A percentile compares a stretch with the other conserved stretches of the same genome.
Evolutionary conservation across 108 stramenopile genomes (phyloP).

Genomic region (Nannochloropsis gaditana): DNA sequence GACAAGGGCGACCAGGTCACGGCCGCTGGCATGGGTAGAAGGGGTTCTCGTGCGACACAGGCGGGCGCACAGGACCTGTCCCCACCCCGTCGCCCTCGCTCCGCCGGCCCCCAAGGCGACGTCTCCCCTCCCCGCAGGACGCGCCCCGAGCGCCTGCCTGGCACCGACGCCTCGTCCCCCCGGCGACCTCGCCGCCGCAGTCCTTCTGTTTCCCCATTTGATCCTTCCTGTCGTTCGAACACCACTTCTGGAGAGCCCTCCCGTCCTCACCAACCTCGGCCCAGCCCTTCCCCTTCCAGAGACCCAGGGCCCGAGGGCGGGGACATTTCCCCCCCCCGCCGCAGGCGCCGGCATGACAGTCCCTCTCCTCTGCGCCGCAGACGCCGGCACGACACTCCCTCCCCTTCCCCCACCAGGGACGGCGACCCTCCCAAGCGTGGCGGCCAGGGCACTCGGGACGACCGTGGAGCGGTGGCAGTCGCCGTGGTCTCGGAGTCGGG

Average conservation of each 20-base stretch:
- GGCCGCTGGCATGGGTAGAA: not conserved
- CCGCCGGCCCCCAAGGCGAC: not conserved
- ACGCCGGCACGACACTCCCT: not conserved
- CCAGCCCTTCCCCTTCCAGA: not conserved
- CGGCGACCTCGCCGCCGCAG: not conserved
- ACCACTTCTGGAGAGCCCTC: conserved; percentile 19
- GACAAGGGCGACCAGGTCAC: conserved; percentile 1
- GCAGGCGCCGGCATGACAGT: conserved; percentile 28
- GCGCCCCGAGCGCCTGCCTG: not conserved
- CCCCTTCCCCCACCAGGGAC: not conserved
- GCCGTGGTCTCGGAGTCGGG: not conserved
- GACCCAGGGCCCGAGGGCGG: not conserved
- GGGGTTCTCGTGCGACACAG: no score
- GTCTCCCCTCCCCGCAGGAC: not conserved
- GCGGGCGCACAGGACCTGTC: not conserved
- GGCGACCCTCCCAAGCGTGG: not conserved
- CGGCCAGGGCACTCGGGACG: not conserved
- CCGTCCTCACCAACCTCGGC: conserved; percentile 25
- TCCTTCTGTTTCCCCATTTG: conserved; percentile 3
- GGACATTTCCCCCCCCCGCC: conserved; percentile 33
- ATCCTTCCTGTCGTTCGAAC: not conserved
- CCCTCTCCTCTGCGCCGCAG: not conserved
- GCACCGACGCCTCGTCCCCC: conserved; percentile 28
- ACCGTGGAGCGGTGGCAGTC: not conserved
- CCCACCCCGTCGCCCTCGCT: conserved; percentile 1